Conservation (phyloP, 2,329 filamentous ascomycete genomes). For the Microcyclospora pomicola region DNA sequence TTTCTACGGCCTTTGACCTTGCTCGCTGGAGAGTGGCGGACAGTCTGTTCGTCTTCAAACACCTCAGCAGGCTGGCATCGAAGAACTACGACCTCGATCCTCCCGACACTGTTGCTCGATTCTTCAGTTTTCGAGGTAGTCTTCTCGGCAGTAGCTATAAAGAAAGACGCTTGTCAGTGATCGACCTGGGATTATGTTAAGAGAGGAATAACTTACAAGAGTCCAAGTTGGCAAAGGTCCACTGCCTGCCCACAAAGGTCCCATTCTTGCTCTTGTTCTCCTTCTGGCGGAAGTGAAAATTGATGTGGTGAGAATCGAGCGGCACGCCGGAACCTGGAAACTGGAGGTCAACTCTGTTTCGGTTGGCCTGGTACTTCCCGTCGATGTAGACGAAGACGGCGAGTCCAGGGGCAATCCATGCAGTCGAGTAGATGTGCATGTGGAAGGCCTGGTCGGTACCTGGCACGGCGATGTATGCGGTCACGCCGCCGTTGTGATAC, state of each 20-base stretch:
- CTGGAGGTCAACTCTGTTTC: slow-evolving; percentile 33
- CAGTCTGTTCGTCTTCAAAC: neutral
- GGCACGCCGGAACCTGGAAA: slow-evolving; percentile 16
- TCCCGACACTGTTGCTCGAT: slow-evolving; percentile 29
- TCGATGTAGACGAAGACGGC: slow-evolving; percentile 45
- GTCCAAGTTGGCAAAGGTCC: slow-evolving; percentile 39
- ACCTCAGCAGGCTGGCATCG: slow-evolving; percentile 25
- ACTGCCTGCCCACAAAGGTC: slow-evolving; percentile 37
- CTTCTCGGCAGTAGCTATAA: slow-evolving; percentile 25
- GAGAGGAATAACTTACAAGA: slow-evolving; percentile 25
- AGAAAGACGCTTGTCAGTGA: neutral
- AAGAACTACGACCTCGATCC: slow-evolving; percentile 35
- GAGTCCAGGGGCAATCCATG: slow-evolving; percentile 40
- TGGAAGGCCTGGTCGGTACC: slow-evolving; percentile 32
- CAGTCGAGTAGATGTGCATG: slow-evolving; percentile 34
- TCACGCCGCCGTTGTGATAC: slow-evolving; percentile 39
- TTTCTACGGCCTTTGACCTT: slow-evolving; percentile 4
- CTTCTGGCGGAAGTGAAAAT: slow-evolving; percentile 40
- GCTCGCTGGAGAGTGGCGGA: slow-evolving; percentile 6
- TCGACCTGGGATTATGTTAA: neutral
- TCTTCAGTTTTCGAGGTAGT: slow-evolving; percentile 21
- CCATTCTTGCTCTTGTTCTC: slow-evolving; percentile 35
- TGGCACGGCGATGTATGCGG: slow-evolving; percentile 39
- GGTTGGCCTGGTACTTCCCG: slow-evolving; percentile 44
- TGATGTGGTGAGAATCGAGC: slow-evolving; percentile 26